Evolutionary conservation across 305 asterid genomes (phyloP), one percentile per base, ranked within the genome.

Genomic region (Fraxinus xanthoxyloides): DNA sequence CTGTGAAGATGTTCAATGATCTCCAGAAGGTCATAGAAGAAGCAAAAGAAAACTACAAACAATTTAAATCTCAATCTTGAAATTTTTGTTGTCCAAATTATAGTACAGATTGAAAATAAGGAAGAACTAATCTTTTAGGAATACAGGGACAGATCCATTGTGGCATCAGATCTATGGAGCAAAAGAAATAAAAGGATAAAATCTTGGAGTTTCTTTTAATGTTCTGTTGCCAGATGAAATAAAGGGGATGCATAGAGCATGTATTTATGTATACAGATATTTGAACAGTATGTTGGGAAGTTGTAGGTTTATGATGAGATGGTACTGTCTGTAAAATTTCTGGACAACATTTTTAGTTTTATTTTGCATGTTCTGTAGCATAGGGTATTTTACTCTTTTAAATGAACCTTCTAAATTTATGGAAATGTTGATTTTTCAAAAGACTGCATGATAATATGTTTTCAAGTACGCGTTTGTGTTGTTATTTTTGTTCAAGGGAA

Each of bases 1-100:
- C 90, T 77, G 80, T 90, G 81, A 83, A 69, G 13, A 90, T 86
- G 91, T 88, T 83, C 81, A 56, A 76, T 67, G 83, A 84, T 75
- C 89, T 90, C 79, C 90, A 90, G 63, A 75, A 67, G 77, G 83
- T 76, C 61, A 86, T 86, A 32, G 83, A 85, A 81, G 84, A 34
- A 30, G 89, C 91, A 19, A 86, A 86, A 80, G 85, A 77, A 54
- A 83, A 48, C 40, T 88, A 88, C 79, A 84, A 83, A 10, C 81
- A 80, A 48, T 51, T 46, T 15, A 84, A 67, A 85, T 59, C 86
- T 51, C 84, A 54, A 77, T 13, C 75, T 70, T 70, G 75, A 69
- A 70, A 30, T 6, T 32, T 32, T 28, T 70, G 8, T 70, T 70
- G 40, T 30, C 38, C 35, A 70, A 13, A 17, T 31, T 70, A 30